Evolutionary conservation across 2,329 filamentous ascomycete species (phyloP), one percentile per base, ranked within the genome.

Genomic region (Coniochaeta sp.): DNA sequence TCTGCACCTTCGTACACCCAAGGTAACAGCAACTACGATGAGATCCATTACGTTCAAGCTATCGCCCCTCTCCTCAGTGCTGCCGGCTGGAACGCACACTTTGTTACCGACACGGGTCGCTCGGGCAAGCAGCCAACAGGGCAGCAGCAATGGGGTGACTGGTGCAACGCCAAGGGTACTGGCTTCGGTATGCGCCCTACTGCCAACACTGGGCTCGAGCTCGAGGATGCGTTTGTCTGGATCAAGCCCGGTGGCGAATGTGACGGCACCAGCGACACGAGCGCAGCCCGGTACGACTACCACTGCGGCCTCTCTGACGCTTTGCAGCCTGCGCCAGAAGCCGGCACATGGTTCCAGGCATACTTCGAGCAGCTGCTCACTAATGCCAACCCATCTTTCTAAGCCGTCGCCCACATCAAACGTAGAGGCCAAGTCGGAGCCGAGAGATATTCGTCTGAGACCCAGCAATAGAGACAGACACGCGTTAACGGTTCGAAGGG

Each of bases 191-290:
- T 73, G n/a, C 80, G 84, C n/a, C 85, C 86, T 1, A 82, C 81
- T 3, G 77, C 84, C n/a, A 76, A 83, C 68, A 89, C 86, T 9
- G 83, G 82, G 16, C 79, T 85, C 63, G 68, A 73, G 1, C 74
- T 86, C 19, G 76, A 81, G 36, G 87, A 89, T 70, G 85, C 86
- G 44, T 86, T 89, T 64, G 86, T 89, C 61, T 89, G 87, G 87
- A 76, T 89, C 66, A 89, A 89, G 79, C 87, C 87, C 5, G 87
- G 87, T 64, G 80, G 80, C 62, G 80, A 82, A 69, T 89, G 76
- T 52, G 78, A 81, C 64, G 78, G 77, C 63, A 80, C 78, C 40
- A 80, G 76, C 38, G 72, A 83, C 67, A 76, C 73, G 43, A 72
- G 66, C 36, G 77, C 83, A 11, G 64, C 72, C 22, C 79, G 80